A percentile compares a stretch with the other conserved stretches of the same genome.
Conservation (phyloP, 257 asterid species). For the Ilex asprella region DNA sequence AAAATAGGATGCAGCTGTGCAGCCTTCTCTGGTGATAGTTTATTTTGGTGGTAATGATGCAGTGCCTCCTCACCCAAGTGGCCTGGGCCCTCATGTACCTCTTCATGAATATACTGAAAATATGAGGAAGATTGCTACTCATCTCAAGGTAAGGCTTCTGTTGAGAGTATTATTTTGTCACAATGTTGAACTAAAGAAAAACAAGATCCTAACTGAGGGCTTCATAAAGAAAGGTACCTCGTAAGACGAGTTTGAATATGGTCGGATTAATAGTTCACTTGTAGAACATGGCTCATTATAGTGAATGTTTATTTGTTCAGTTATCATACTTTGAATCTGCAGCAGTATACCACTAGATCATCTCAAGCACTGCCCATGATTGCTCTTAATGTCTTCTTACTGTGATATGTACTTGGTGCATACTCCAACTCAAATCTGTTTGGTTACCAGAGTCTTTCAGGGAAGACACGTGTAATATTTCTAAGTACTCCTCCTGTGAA, state of each 20-base stretch:
- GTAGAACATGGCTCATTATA: too few relatives aligned
- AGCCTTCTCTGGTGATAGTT: conserved; percentile 70
- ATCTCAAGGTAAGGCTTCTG: conserved; percentile 37
- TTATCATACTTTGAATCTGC: too few relatives aligned
- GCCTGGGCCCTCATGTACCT: conserved; percentile 75
- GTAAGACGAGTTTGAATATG: neutral
- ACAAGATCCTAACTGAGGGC: neutral
- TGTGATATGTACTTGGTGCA: too few relatives aligned
- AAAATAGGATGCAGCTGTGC: conserved; percentile 51
- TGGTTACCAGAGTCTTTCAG: conserved; percentile 55
- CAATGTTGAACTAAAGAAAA: too few relatives aligned
- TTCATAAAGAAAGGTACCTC: neutral
- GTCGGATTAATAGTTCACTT: too few relatives aligned
- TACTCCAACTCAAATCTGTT: too few relatives aligned
- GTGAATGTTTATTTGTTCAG: too few relatives aligned
- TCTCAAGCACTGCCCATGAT: too few relatives aligned
- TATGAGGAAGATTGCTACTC: conserved; percentile 65
- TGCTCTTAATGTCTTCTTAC: too few relatives aligned
- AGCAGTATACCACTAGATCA: too few relatives aligned
- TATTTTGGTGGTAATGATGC: conserved; percentile 94
- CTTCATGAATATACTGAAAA: conserved; percentile 68
- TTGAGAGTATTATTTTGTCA: too few relatives aligned
- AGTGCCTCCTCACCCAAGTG: conserved; percentile 56
- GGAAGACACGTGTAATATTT: conserved; percentile 53
- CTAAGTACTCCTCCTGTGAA: conserved; percentile 70